A percentile compares a stretch with the other conserved stretches of the same genome.
Evolutionary conservation across 2,329 filamentous ascomycete species (phyloP).

Genomic region (Penicillium brevicompactum): DNA sequence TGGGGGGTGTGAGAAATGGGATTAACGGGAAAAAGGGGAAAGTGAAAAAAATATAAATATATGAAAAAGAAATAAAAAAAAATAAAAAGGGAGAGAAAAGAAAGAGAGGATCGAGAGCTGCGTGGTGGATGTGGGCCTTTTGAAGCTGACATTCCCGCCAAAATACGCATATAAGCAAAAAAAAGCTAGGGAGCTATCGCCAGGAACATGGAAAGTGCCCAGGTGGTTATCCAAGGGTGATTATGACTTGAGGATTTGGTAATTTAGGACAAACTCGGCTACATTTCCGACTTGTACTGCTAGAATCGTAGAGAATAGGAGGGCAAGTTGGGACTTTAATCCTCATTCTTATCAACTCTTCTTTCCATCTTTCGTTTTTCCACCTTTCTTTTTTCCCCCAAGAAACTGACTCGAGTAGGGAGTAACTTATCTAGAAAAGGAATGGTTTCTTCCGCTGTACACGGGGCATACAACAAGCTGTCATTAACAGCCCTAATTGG

Average conservation of each 20-base stretch:
- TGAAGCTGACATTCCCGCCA: slow-evolving; percentile 14
- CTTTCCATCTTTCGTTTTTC: background rate
- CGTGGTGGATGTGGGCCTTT: slow-evolving; percentile 18
- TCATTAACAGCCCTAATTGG: background rate
- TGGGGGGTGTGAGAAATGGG: background rate
- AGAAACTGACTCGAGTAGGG: background rate
- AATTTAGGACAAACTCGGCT: background rate
- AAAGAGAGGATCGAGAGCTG: slow-evolving; percentile 2
- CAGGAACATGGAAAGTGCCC: background rate
- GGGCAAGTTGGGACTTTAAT: too few species aligned
- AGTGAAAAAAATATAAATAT: background rate
- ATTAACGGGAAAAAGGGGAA: background rate
- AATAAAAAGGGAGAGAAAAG: slow-evolving; percentile 3
- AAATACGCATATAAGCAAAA: background rate
- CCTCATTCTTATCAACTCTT: too few species aligned
- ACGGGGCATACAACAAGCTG: background rate
- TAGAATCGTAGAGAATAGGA: too few species aligned
- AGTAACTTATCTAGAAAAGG: too few species aligned
- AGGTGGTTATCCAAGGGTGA: background rate
- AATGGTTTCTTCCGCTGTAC: background rate
- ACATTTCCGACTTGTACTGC: background rate
- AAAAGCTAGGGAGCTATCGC: background rate
- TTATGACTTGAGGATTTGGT: background rate
- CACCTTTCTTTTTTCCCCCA: background rate
- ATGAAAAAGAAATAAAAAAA: slow-evolving; percentile 4